Evolutionary conservation across 1,284 basidiomycete genomes (phyloP).

Genomic region (Papiliotrema terrestris): DNA sequence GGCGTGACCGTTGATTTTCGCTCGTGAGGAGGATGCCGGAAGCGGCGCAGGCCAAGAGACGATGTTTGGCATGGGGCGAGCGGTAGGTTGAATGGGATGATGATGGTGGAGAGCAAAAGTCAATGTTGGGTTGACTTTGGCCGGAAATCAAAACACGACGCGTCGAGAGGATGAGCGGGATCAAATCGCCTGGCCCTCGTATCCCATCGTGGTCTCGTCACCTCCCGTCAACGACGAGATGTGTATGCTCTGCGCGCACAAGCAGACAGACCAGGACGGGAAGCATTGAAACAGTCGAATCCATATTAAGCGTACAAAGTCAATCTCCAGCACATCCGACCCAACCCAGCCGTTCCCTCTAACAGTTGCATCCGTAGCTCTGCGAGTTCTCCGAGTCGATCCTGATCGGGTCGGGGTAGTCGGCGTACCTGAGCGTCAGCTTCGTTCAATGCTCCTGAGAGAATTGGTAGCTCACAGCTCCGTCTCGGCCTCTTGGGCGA

Average conservation of each 20-base stretch:
- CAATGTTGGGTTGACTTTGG: neutral
- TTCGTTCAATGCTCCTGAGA: neutral
- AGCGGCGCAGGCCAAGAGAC: no score
- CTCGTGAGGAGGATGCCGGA: no score
- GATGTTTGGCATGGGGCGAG: neutral
- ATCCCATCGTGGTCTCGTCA: no score
- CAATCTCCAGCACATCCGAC: neutral
- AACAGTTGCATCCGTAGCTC: slow-evolving; percentile 91
- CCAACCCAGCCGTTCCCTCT: slow-evolving; percentile 2
- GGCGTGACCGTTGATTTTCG: neutral
- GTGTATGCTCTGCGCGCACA: no score
- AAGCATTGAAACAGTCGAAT: neutral
- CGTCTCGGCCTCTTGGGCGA: slow-evolving; percentile 94
- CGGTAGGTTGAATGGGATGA: no score
- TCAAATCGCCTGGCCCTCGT: neutral
- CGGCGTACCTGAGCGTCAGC: slow-evolving; percentile 68
- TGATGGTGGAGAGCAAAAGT: neutral
- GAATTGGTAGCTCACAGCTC: slow-evolving; percentile 64
- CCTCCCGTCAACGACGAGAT: no score
- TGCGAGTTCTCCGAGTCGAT: slow-evolving; percentile 91
- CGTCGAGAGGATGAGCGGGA: neutral
- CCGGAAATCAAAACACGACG: neutral
- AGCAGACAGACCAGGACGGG: neutral
- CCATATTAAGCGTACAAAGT: neutral
- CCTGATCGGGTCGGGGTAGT: slow-evolving; percentile 98